Evolutionary conservation across 2,329 filamentous ascomycete species (phyloP), one percentile per base, ranked within the genome.

Genomic region (Paracoccidioides brasiliensis): DNA sequence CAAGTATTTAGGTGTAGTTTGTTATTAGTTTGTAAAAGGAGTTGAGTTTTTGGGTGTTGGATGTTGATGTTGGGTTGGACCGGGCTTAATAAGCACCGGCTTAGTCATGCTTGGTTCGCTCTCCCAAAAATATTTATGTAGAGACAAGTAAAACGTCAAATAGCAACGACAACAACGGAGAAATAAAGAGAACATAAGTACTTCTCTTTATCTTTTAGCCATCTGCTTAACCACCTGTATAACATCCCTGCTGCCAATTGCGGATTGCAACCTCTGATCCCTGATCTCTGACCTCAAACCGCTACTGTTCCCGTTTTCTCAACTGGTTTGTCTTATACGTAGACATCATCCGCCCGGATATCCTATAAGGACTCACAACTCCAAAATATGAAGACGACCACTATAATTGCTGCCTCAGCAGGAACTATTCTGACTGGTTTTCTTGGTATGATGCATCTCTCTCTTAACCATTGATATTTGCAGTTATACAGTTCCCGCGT

Each of bases 371-470:
- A 37, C 32, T 14, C 9, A 30, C 33, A 4, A 37, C 9, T 14
- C 38, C 22, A 15, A 30, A 41, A 32, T 40, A 74, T 81, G 69
- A 77, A 76, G 66, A 77, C 79, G 53, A 78, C 79, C 44, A 81
- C 80, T 60, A 72, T 84, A 66, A 74, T 79, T 62, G 74, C 78
- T 67, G 76, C 80, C 64, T 77, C 78, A 58, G 76, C 77, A 62
- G 80, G 80, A 71, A 79, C 80, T 54, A 67, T 81, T 62, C 69
- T 81, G 60, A 78, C 80, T 44, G 79, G 80, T 62, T 67, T 81
- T 58, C 69, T 84, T 61, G 75, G 75, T 77, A 72, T 61, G 71
- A 55, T 44, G 35, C 45, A 48, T 55, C 33, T 52, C 37, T 15
- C 30, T 28, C 30, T 5, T 22, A 33, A 32, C 30, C 50, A 46